Evolutionary conservation across 2,329 filamentous ascomycete genomes (phyloP).

Genomic region (Ampelomyces quisqualis): DNA sequence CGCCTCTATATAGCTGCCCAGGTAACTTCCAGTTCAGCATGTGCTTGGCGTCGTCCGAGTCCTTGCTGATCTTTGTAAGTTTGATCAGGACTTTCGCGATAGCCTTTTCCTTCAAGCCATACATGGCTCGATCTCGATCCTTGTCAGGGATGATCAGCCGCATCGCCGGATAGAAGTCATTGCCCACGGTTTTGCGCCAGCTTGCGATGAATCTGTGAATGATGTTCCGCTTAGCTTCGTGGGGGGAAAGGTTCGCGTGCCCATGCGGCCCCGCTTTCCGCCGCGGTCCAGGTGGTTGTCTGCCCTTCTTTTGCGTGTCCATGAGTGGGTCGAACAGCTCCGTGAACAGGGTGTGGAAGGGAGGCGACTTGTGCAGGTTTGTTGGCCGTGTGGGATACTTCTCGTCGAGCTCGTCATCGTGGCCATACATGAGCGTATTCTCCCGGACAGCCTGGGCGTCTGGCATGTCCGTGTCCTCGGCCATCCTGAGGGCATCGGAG

Average conservation of each 20-base stretch:
- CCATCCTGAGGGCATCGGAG: slow-evolving; percentile 29
- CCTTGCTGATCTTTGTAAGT: slow-evolving; percentile 85
- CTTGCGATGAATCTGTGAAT: slow-evolving; percentile 81
- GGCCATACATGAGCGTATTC: slow-evolving; percentile 53
- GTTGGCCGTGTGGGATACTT: slow-evolving; percentile 74
- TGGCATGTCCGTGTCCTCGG: slow-evolving; percentile 38
- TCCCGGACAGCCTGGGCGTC: slow-evolving; percentile 50
- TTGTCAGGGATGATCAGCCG: slow-evolving; percentile 90
- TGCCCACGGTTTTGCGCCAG: slow-evolving; percentile 85
- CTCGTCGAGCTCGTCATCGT: slow-evolving; percentile 50
- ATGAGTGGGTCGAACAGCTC: slow-evolving; percentile 78
- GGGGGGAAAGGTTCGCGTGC: slow-evolving; percentile 61
- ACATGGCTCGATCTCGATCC: slow-evolving; percentile 88
- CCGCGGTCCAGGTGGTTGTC: slow-evolving; percentile 55
- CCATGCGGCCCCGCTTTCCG: slow-evolving; percentile 64
- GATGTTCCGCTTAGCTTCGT: slow-evolving; percentile 76
- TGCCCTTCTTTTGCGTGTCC: slow-evolving; percentile 71
- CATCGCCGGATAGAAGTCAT: slow-evolving; percentile 91
- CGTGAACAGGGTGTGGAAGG: slow-evolving; percentile 76
- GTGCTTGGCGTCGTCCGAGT: slow-evolving; percentile 83
- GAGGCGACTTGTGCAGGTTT: slow-evolving; percentile 76
- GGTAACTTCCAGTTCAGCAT: slow-evolving; percentile 92
- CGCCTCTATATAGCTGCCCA: slow-evolving; percentile 53
- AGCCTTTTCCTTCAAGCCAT: slow-evolving; percentile 88
- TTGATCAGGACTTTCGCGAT: slow-evolving; percentile 91